A percentile compares a stretch with the other conserved stretches of the same genome.
phyloP scores from a whole-genome alignment of 208 protist genomes.

The Wallacemonas sp. region DNA sequence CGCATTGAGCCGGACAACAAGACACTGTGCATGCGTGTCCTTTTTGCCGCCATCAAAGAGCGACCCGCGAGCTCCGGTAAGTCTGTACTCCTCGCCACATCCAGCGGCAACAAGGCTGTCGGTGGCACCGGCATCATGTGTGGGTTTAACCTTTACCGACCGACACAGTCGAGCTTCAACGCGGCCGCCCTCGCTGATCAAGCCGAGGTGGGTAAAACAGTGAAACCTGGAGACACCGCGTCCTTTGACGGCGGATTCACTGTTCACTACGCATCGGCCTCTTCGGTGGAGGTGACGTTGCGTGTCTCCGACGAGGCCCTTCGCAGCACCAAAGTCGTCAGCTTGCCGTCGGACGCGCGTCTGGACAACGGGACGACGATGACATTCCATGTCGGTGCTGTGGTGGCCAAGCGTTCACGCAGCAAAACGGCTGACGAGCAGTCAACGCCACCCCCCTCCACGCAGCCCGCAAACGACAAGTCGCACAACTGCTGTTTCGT shows the following conservation, averaged over 20 bases:
- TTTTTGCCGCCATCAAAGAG: constrained; percentile 42
- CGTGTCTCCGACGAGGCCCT: constrained; percentile 6
- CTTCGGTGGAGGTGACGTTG: constrained; percentile 12
- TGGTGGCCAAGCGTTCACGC: constrained; percentile 22
- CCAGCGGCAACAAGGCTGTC: constrained; percentile 65
- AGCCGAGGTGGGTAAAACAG: neutral
- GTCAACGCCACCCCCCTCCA: neutral
- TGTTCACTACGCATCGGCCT: constrained; percentile 20
- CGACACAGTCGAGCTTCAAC: constrained; percentile 26
- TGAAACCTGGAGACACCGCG: constrained; percentile 27
- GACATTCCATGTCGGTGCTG: constrained; percentile 11
- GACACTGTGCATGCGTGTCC: constrained; percentile 62
- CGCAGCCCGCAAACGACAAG: constrained; percentile 16
- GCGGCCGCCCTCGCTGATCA: constrained; percentile 22
- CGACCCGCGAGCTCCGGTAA: constrained; percentile 54
- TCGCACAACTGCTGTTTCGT: constrained; percentile 28
- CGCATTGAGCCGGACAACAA: constrained; percentile 20
- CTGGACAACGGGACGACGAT: constrained; percentile 17
- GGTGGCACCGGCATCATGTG: constrained; percentile 63
- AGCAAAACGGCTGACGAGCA: neutral
- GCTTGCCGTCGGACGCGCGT: constrained; percentile 12
- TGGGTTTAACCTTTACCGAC: constrained; percentile 71
- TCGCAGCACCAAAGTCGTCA: constrained; percentile 15
- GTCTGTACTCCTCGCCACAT: constrained; percentile 65
- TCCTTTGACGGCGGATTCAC: constrained; percentile 36